Percentiles rank a stretch among this genome's conserved stretches.
Conservation (phyloP, 2,329 filamentous ascomycete species). For the Mycosphaerella sp. region DNA sequence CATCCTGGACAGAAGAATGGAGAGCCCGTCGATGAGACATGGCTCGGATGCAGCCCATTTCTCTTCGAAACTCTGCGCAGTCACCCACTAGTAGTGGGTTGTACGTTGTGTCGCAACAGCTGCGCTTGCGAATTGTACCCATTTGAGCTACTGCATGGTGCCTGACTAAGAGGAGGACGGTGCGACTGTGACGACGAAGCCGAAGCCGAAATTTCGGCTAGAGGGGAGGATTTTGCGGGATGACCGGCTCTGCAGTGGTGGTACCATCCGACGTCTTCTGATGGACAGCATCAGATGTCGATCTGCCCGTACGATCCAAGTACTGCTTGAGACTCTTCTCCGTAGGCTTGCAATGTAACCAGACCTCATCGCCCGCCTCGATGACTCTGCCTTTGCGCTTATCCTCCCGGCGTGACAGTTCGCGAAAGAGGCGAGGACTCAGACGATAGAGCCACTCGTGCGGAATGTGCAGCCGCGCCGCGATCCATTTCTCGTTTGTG, state of each 20-base stretch:
- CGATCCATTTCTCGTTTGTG: constrained; percentile 51
- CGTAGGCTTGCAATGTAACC: constrained; percentile 46
- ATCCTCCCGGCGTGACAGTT: constrained; percentile 33
- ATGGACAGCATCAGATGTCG: background rate
- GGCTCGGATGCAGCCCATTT: too few relatives aligned
- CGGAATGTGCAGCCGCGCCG: constrained; percentile 50
- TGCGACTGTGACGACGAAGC: too few relatives aligned
- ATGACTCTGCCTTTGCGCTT: constrained; percentile 34
- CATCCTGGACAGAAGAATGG: background rate
- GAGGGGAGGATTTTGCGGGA: background rate
- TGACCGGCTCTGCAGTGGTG: background rate
- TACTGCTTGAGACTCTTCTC: constrained; percentile 18
- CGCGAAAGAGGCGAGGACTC: constrained; percentile 40
- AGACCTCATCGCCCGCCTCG: constrained; percentile 44
- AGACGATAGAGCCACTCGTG: constrained; percentile 52
- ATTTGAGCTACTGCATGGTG: too few relatives aligned
- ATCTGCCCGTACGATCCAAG: constrained; percentile 10
- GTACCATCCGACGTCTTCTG: background rate
- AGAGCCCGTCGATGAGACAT: background rate
- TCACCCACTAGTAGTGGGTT: too few relatives aligned
- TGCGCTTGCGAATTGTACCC: too few relatives aligned
- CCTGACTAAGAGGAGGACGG: too few relatives aligned
- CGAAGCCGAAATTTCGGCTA: too few relatives aligned
- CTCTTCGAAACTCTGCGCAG: too few relatives aligned
- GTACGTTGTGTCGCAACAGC: too few relatives aligned